phyloP scores from a whole-genome alignment of 768 basidiomycete genomes.

The Kwoniella bestiolae region DNA sequence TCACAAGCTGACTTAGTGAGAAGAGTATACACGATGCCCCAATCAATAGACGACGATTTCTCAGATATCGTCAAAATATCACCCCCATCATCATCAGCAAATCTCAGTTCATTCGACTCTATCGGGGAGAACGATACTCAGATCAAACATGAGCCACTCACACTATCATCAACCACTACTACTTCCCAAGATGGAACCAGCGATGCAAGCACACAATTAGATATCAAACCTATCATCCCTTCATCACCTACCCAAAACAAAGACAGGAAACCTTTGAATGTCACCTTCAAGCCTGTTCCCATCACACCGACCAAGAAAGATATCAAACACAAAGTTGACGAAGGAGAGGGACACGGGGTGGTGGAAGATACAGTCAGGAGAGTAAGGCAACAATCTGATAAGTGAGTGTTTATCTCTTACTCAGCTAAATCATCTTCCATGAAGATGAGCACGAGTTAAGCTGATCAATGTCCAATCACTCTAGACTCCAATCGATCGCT shows the following conservation, averaged over 20 bases:
- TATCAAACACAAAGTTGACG: neutral
- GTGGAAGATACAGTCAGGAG: slow-evolving; percentile 43
- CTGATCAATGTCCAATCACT: neutral
- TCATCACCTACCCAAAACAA: neutral
- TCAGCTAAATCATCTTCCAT: too few species aligned
- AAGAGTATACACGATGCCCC: neutral
- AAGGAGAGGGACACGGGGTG: slow-evolving; percentile 32
- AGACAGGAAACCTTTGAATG: neutral
- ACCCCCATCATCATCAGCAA: slow-evolving; percentile 22
- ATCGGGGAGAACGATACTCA: neutral
- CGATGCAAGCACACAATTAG: too few species aligned
- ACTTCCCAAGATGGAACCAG: neutral
- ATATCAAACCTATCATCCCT: neutral
- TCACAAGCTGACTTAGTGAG: too few species aligned
- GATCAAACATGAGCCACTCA: too few species aligned
- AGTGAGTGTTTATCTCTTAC: slow-evolving; percentile 24
- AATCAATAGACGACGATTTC: slow-evolving; percentile 19
- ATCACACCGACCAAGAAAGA: slow-evolving; percentile 10
- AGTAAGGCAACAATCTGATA: slow-evolving; percentile 40
- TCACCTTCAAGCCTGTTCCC: neutral
- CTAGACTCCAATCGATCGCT: slow-evolving; percentile 41
- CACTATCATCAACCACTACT: too few species aligned
- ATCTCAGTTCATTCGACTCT: neutral
- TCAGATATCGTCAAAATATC: slow-evolving; percentile 32
- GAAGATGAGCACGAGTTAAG: too few species aligned